Conservation (phyloP, 495 filamentous ascomycete genomes). For the Penicillium goetzii region DNA sequence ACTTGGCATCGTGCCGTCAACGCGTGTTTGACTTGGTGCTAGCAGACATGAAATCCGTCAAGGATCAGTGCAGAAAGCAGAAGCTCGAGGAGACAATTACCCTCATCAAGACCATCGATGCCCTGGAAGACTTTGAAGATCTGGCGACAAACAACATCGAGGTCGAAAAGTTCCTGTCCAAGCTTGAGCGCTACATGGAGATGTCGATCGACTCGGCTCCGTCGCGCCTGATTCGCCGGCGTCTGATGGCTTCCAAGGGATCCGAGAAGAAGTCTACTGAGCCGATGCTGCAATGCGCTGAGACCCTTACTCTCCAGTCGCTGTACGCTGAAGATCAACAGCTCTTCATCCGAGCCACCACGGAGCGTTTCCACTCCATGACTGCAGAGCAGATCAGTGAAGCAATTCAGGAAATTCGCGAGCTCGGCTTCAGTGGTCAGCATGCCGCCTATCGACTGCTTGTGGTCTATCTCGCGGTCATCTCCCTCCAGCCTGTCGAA, state of each 20-base stretch:
- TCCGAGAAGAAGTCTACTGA: slow-evolving; percentile 36
- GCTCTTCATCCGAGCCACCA: slow-evolving; percentile 45
- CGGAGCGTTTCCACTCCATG: slow-evolving; percentile 44
- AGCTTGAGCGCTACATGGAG: slow-evolving; percentile 46
- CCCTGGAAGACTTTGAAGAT: slow-evolving; percentile 52
- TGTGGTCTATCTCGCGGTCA: slow-evolving; percentile 42
- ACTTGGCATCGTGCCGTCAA: slow-evolving; percentile 40
- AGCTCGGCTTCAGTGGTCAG: slow-evolving; percentile 38
- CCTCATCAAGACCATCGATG: slow-evolving; percentile 49
- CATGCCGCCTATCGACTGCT: slow-evolving; percentile 41
- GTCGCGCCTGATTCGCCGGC: slow-evolving; percentile 43
- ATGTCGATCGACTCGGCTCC: slow-evolving; percentile 43
- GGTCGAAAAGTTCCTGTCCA: slow-evolving; percentile 44
- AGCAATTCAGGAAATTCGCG: slow-evolving; percentile 40
- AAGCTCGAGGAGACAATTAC: slow-evolving; percentile 46
- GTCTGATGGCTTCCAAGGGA: slow-evolving; percentile 42
- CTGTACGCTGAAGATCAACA: slow-evolving; percentile 50
- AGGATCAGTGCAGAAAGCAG: slow-evolving; percentile 47
- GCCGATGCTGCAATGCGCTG: slow-evolving; percentile 41
- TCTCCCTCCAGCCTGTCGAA: slow-evolving; percentile 37
- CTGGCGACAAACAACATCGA: slow-evolving; percentile 41
- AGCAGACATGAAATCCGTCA: slow-evolving; percentile 44
- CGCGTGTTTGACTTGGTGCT: slow-evolving; percentile 43
- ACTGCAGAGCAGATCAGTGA: slow-evolving; percentile 30
- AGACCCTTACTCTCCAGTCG: slow-evolving; percentile 42